Evolutionary conservation across 2,329 filamentous ascomycete species (phyloP), one percentile per base, ranked within the genome.

Genomic region (Microdochium trichocladiopsis): DNA sequence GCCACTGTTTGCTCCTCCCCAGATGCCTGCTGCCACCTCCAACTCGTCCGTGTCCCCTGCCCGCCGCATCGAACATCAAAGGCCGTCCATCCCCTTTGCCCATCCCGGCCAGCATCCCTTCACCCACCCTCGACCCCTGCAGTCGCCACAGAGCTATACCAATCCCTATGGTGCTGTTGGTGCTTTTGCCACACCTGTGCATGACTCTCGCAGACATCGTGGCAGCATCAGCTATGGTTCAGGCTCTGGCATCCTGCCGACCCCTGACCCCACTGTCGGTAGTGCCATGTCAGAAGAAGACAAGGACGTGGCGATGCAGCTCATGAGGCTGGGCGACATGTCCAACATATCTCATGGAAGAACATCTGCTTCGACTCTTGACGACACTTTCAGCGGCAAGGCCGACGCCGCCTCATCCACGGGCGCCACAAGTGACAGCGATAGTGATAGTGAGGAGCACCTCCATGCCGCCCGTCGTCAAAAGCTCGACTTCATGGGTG

Each of bases 201-300:
- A 78, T 50, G 80, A 86, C 68, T 75, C 75, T 57, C 84, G 86
- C 65, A 84, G 85, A 56, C 77, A 84, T 59, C 85, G 87, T 53
- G 80, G 82, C 52, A 84, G 83, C 63, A 76, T 81, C 55, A 77
- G 76, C 53, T 80, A 81, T 57, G 73, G 78, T 33, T 70, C 72
- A 58, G 70, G 73, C 57, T 68, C 72, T 49, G 84, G 85, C 51
- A 82, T 95, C 60, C 76, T 96, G 57, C 92, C 92, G 21, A 99
- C 94, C 2, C 94, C 94, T 24, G 94, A 97, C 62, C 93, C 93
- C n/a, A 99, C 94, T 12, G 88, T 97, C 61, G 90, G 90, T 51
- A 97, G 93, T 71, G 95, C 90, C 69, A 93, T 99, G 69, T 97
- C 93, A 14, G 94, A 99, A 66, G 94, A 99, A 70, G 83, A 86